Evolutionary conservation across 2,329 filamentous ascomycete genomes (phyloP).

Genomic region (Penicillium hordei): DNA sequence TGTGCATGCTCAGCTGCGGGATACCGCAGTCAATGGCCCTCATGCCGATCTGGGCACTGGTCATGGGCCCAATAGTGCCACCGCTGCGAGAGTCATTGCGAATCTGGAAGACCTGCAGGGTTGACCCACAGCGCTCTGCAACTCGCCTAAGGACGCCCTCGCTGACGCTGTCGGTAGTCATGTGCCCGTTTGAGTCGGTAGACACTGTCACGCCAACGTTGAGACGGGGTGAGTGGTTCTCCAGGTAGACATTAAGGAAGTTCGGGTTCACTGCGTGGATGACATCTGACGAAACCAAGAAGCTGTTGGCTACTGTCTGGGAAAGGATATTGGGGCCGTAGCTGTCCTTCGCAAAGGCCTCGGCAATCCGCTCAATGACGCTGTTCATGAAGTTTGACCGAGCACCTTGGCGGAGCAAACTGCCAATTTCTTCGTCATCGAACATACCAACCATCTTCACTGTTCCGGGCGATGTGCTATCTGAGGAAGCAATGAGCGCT

Average conservation of each 20-base stretch:
- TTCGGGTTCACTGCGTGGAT: constrained; percentile 94
- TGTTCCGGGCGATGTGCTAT: constrained; percentile 54
- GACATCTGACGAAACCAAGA: constrained; percentile 89
- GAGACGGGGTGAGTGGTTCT: constrained; percentile 80
- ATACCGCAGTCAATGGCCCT: constrained; percentile 84
- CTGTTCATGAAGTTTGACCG: constrained; percentile 82
- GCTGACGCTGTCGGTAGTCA: constrained; percentile 89
- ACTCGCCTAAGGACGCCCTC: constrained; percentile 76
- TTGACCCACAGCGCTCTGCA: constrained; percentile 69
- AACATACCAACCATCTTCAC: constrained; percentile 93
- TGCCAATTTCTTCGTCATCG: constrained; percentile 96
- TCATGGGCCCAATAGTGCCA: constrained; percentile 92
- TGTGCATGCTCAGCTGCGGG: constrained; percentile 92
- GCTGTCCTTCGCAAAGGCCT: constrained; percentile 52
- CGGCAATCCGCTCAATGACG: constrained; percentile 77
- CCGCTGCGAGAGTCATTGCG: constrained; percentile 86
- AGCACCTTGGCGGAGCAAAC: constrained; percentile 84
- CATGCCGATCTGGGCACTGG: constrained; percentile 77
- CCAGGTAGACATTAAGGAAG: constrained; percentile 79
- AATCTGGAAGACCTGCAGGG: constrained; percentile 89
- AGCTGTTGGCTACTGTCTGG: constrained; percentile 86
- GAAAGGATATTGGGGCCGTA: constrained; percentile 61
- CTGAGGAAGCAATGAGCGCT: constrained; percentile 69
- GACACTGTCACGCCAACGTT: constrained; percentile 83
- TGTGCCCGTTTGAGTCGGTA: constrained; percentile 86